Base-by-base conservation (phyloP, 169 alveolate species). In the Condylostoma magnum region DNA sequence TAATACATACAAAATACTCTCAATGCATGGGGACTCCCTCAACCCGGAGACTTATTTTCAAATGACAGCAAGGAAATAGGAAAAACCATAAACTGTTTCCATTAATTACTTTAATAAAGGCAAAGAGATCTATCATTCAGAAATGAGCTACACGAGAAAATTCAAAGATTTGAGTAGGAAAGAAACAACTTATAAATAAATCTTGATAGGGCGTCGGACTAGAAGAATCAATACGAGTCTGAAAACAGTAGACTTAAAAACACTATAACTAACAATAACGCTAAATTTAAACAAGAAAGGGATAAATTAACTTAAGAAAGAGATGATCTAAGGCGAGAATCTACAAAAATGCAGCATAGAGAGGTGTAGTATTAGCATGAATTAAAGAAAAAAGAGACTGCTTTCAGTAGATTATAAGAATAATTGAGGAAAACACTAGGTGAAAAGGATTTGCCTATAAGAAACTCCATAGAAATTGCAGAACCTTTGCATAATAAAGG, bases 391-490 rank as follows among this genome's bases (percentile, higher is more conserved):
- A 66, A 47, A 66, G 75, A 66, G 36, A 28, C 63, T 15, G 63
- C 58, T 1, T 66, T 28, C 37, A 18, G 30, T n/a, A 66, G 48
- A 66, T 46, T 66, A 0, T 50, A 66, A 66, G 75, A 66, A 22
- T 63, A 66, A 30, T 50, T 66, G 1, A 18, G 75, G 8, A 66
- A 47, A 4, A 10, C 75, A 12, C 43, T 66, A 27, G 58, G 63
- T 15, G 75, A 66, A 66, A 66, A 66, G 48, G 75, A 66, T 28
- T 28, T 47, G 18, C 65, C 75, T 43, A 47, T 66, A 25, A 66
- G 63, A 47, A 66, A 66, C 4, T n/a, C 30, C 10, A 31, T 47
- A 12, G 75, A 66, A 47, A 6, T 47, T 15, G 48, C 46, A 27
- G 6, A 25, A 6, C 65, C 75, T 15, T 30, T 66, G 41, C 63